A percentile compares a stretch with the other conserved stretches of the same genome.
Evolutionary conservation across 129 eudicot genomes (phyloP).

Genomic region (Flaveria trinervia): DNA sequence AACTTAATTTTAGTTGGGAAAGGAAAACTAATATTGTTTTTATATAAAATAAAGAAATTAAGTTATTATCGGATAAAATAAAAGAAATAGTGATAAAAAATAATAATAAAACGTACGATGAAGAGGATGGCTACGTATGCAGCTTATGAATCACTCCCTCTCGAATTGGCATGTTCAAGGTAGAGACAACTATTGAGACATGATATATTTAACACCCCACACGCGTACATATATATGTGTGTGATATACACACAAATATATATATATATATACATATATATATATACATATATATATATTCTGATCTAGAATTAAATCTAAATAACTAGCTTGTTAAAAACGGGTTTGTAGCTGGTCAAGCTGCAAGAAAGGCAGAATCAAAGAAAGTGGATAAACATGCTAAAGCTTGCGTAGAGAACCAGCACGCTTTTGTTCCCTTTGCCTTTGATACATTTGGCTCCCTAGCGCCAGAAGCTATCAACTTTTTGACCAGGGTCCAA

Average conservation of each 20-base stretch:
- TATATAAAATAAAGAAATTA: no score
- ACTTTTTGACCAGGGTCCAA: no score
- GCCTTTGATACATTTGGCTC: no score
- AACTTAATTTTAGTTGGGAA: no score
- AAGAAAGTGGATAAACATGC: no score
- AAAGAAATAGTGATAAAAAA: background rate
- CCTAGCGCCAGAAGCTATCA: no score
- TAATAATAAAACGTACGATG: constrained; percentile 26
- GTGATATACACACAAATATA: background rate
- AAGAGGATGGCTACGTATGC: constrained; percentile 43
- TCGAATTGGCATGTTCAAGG: constrained; percentile 23
- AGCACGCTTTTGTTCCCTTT: no score
- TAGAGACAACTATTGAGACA: constrained; percentile 34
- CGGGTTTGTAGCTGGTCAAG: no score
- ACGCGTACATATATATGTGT: background rate
- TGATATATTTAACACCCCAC: constrained; percentile 17
- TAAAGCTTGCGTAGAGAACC: no score
- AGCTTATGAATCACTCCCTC: constrained; percentile 29
- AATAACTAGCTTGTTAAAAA: background rate
- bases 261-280: no score
- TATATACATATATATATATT: background rate
- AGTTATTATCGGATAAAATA: background rate
- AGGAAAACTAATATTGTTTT: no score
- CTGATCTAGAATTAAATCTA: background rate
- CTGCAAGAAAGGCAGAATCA: no score